A percentile compares a stretch with the other conserved stretches of the same genome.
Conservation (phyloP, 164 flowering plant species). For the Tinospora cordifolia region DNA sequence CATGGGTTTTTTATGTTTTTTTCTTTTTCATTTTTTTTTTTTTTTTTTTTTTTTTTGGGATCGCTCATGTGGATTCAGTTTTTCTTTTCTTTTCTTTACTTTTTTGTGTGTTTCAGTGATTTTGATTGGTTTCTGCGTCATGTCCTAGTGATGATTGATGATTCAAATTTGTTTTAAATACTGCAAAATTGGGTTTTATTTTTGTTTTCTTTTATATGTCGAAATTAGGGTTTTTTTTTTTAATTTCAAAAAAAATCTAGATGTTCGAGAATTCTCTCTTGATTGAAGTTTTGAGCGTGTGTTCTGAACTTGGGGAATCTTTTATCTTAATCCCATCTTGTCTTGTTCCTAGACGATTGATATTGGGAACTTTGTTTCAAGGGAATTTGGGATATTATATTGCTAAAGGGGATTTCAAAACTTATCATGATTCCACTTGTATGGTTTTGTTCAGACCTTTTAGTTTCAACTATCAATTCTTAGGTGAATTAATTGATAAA, state of each 20-base stretch:
- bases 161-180: background rate
- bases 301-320: background rate
- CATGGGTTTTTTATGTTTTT: background rate
- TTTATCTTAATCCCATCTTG: background rate
- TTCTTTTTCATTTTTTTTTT: background rate
- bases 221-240: background rate
- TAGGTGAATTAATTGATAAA: background rate
- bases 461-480: background rate
- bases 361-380: background rate
- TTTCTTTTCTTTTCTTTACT: background rate
- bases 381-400: background rate
- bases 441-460: background rate
- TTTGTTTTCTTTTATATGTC: background rate
- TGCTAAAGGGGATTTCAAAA: background rate
- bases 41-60: slow-evolving; percentile 1
- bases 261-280: background rate
- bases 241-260: background rate
- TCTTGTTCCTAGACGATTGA: background rate
- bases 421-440: background rate
- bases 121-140: background rate
- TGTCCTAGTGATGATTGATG: background rate
- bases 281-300: background rate
- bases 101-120: background rate
- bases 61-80: background rate
- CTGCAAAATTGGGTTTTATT: background rate